A percentile compares a stretch with the other conserved stretches of the same genome.
Evolutionary conservation across 495 filamentous ascomycete genomes (phyloP).

Genomic region (Aspergillus egyptiacus): DNA sequence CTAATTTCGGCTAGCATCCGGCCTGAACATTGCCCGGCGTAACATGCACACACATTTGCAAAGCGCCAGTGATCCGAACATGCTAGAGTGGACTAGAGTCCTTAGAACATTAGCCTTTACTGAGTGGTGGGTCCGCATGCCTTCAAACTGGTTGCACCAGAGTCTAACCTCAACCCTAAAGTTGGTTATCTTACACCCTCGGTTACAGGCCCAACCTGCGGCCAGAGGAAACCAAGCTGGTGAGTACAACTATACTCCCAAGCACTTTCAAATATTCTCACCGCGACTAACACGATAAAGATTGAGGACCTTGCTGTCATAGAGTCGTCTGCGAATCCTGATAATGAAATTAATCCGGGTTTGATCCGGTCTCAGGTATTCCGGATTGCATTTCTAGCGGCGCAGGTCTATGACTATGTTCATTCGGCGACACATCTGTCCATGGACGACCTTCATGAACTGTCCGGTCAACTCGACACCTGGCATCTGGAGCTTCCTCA

Average conservation of each 20-base stretch:
- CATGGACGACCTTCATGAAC: not conserved
- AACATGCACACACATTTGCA: not conserved
- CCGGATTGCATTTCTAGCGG: no score
- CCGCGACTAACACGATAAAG: not conserved
- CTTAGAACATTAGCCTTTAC: not conserved
- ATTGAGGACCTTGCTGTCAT: no score
- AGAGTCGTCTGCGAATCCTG: no score
- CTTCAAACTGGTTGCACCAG: not conserved
- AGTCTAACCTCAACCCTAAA: not conserved
- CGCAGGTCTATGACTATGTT: not conserved
- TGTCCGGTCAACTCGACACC: not conserved
- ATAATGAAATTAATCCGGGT: no score
- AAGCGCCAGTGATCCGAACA: no score
- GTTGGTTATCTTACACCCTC: not conserved
- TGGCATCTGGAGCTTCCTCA: not conserved
- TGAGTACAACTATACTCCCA: not conserved
- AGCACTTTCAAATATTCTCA: not conserved
- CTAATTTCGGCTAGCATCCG: not conserved
- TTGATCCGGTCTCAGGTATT: no score
- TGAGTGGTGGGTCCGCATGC: not conserved
- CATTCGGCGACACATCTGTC: not conserved
- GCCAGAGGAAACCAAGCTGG: not conserved
- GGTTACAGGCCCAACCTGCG: not conserved
- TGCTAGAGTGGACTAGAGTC: not conserved
- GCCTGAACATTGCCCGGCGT: not conserved